Evolutionary conservation across 1,284 basidiomycete genomes (phyloP).

Genomic region (Inonotus hispidus): DNA sequence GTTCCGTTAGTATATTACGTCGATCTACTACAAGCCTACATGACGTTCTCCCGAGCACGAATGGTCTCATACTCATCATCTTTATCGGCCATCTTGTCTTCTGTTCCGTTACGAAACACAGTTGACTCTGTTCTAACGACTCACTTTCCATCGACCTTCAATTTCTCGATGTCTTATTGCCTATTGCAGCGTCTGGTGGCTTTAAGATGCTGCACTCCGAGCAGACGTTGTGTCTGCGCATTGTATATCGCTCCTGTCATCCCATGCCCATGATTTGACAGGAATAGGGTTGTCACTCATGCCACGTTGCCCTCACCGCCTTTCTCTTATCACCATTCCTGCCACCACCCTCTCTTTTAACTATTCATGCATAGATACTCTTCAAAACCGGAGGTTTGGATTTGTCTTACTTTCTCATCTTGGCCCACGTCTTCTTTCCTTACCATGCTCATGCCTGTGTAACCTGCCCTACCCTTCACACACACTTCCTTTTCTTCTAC

Average conservation of each 20-base stretch:
- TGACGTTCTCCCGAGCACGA: conserved; percentile 21
- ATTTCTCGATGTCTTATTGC: conserved; percentile 3
- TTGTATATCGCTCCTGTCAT: too few species aligned
- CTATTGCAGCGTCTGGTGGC: too few species aligned
- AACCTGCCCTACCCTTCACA: not conserved
- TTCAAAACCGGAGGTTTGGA: conserved; percentile 7
- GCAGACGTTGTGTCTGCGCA: too few species aligned
- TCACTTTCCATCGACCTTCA: conserved; percentile 3
- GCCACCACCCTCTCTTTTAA: not conserved
- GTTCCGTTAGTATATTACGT: conserved; percentile 51
- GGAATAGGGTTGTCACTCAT: too few species aligned
- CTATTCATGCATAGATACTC: not conserved
- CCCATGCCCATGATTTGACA: too few species aligned
- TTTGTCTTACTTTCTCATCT: not conserved
- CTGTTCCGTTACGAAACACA: not conserved
- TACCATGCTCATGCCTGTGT: not conserved
- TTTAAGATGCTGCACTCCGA: too few species aligned
- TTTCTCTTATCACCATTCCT: not conserved
- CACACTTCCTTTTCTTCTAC: not conserved
- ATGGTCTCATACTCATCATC: not conserved
- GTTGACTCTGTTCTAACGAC: not conserved
- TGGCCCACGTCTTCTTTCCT: not conserved
- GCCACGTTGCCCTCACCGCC: too few species aligned
- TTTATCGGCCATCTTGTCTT: not conserved
- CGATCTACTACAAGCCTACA: conserved; percentile 61